Conservation (phyloP, 441 rosid species). For the Viola pubescens region DNA sequence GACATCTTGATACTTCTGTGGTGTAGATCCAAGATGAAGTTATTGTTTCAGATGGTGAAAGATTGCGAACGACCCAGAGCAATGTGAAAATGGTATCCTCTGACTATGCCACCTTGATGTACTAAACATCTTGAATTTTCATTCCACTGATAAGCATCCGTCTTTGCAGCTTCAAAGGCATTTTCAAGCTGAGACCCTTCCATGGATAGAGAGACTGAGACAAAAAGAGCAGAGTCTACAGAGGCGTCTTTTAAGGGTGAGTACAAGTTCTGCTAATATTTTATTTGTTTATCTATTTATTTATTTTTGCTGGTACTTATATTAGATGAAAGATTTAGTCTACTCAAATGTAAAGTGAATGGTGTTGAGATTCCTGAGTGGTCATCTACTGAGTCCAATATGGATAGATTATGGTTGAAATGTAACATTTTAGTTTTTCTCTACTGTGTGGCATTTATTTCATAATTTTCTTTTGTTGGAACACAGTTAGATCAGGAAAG, state of each 20-base stretch:
- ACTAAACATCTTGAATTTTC: not conserved
- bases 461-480: too few species aligned
- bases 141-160: not conserved
- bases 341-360: too few species aligned
- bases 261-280: slow-evolving; percentile 13
- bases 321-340: too few species aligned
- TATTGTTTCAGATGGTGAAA: slow-evolving; percentile 83
- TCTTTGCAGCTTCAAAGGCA: slow-evolving; percentile 81
- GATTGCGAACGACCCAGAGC: slow-evolving; percentile 79
- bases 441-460: too few species aligned
- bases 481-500: too few species aligned
- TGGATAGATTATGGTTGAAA: too few species aligned
- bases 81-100: slow-evolving; percentile 77
- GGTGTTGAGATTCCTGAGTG: too few species aligned
- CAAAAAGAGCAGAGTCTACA: slow-evolving; percentile 94
- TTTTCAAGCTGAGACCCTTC: slow-evolving; percentile 92
- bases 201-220: slow-evolving; percentile 84
- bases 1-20: slow-evolving; percentile 14
- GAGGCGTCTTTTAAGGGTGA: slow-evolving; percentile 88
- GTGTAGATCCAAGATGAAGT: slow-evolving; percentile 97
- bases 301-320: too few species aligned
- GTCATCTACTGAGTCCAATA: too few species aligned
- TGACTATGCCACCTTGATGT: not conserved
- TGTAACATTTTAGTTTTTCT: too few species aligned
- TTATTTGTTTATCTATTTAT: too few species aligned